These are phyloP conservation scores for Eremomyces bilateralis DNA, from an alignment of 495 filamentous ascomycete genomes.

Conservation along the genomic window DNA sequence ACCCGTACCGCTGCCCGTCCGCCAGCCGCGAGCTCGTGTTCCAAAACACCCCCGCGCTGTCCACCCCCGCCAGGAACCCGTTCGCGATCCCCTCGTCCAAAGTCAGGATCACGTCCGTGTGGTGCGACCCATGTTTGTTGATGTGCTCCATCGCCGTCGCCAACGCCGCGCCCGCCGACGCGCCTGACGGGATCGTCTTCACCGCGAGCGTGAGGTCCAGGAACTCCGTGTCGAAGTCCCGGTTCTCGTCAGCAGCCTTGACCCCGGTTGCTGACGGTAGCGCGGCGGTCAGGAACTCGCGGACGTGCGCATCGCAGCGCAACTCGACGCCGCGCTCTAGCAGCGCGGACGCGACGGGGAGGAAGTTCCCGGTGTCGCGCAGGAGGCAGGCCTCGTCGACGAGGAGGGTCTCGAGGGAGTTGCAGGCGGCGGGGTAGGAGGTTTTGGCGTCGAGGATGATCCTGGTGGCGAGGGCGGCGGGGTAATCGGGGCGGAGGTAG, in stretches of 20 bases:
- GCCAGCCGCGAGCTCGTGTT: slow-evolving; percentile 88
- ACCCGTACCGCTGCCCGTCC: slow-evolving; percentile 90
- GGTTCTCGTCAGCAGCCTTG: slow-evolving; percentile 32
- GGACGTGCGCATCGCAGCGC: slow-evolving; percentile 54
- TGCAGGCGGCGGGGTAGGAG: slow-evolving; percentile 91
- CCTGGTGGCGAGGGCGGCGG: slow-evolving; percentile 44
- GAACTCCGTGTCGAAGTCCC: slow-evolving; percentile 79
- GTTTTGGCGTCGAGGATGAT: slow-evolving; percentile 84
- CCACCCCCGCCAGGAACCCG: slow-evolving; percentile 59
- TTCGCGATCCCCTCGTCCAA: slow-evolving; percentile 39
- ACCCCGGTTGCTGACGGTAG: slow-evolving; percentile 26
- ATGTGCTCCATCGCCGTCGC: slow-evolving; percentile 67
- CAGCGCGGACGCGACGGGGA: slow-evolving; percentile 56
- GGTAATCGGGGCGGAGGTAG: slow-evolving; percentile 67
- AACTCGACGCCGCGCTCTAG: slow-evolving; percentile 58
- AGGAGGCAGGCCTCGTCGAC: slow-evolving; percentile 56
- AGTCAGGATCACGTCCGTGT: slow-evolving; percentile 85
- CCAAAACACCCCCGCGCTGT: slow-evolving; percentile 90
- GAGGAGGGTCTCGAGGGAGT: slow-evolving; percentile 72
- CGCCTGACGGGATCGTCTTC: slow-evolving; percentile 38
- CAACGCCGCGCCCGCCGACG: slow-evolving; percentile 20
- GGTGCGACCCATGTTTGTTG: slow-evolving; percentile 76
- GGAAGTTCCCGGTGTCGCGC: no score
- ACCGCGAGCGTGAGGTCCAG: slow-evolving; percentile 67
- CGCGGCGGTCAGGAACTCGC: slow-evolving; percentile 29